Evolutionary conservation across 257 asterid genomes (phyloP).

Genomic region (Fraxinus anomala): DNA sequence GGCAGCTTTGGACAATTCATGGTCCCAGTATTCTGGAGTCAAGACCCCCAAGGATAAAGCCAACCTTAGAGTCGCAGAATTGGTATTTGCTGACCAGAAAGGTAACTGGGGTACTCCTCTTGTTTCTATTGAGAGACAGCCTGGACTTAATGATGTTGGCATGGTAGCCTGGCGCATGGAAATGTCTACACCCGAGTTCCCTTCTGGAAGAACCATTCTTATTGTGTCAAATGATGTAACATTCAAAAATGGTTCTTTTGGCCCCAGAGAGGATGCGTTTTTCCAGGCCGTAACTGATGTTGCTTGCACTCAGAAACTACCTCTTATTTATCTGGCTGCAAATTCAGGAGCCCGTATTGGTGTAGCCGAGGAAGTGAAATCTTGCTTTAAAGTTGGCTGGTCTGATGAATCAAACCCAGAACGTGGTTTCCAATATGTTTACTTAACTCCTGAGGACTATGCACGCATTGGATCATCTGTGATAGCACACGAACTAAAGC

Average conservation of each 20-base stretch:
- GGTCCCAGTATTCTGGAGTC: conserved; percentile 50
- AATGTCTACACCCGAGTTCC: conserved; percentile 94
- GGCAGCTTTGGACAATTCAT: conserved; percentile 74
- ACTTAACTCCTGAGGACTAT: conserved; percentile 84
- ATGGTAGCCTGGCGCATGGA: conserved; percentile 98
- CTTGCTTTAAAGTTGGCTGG: conserved; percentile 98
- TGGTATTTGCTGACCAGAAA: conserved; percentile 58
- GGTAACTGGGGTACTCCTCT: conserved; percentile 95
- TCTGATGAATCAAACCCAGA: conserved; percentile 89
- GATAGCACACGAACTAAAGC: conserved; percentile 69
- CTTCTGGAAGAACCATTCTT: conserved; percentile 81
- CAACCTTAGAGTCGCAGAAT: conserved; percentile 62
- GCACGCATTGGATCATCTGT: conserved; percentile 70
- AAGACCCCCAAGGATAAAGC: conserved; percentile 58
- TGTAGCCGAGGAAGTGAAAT: conserved; percentile 94
- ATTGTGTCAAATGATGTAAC: conserved; percentile 88
- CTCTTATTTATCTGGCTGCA: conserved; percentile 93
- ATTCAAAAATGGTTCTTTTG: conserved; percentile 91
- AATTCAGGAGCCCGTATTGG: conserved; percentile 99
- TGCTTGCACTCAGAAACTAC: conserved; percentile 78
- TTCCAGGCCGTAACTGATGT: conserved; percentile 85
- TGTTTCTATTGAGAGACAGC: conserved; percentile 59
- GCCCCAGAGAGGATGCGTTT: conserved; percentile 92
- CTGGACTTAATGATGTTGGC: conserved; percentile 85
- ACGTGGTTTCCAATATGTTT: conserved; percentile 86